Conservation (phyloP, 2,329 filamentous ascomycete genomes). For the Domatiomyces globalis region DNA sequence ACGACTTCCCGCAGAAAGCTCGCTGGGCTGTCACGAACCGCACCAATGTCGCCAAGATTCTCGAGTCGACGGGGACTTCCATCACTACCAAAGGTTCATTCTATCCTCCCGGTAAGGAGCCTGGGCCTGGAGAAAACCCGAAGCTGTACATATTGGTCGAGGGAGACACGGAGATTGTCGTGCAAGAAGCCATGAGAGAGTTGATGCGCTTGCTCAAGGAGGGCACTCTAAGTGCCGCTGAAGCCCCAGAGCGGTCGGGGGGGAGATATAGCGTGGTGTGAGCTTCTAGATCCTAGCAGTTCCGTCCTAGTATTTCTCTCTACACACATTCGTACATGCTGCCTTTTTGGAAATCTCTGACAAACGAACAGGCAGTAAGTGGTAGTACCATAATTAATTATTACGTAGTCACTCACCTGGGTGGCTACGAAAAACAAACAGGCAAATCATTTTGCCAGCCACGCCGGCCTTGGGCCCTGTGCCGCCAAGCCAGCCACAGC, state of each 20-base stretch:
- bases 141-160: constrained; percentile 97
- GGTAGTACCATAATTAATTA: no score
- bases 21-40: constrained; percentile 97
- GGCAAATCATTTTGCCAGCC: neutral
- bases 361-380: neutral
- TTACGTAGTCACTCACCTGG: no score
- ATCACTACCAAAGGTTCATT: constrained; percentile 96
- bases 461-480: neutral
- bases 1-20: constrained; percentile 95
- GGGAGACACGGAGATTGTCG: constrained; percentile 85
- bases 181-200: constrained; percentile 80
- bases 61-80: constrained; percentile 84
- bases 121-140: constrained; percentile 59
- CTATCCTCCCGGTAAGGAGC: constrained; percentile 70
- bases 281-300: neutral
- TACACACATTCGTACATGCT: no score
- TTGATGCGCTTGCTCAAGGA: constrained; percentile 78
- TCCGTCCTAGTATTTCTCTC: neutral
- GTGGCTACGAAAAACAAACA: neutral
- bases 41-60: constrained; percentile 95
- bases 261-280: constrained; percentile 78
- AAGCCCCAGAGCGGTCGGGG: constrained; percentile 66
- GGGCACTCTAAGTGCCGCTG: constrained; percentile 75
- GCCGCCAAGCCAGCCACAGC: no score
- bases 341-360: no score